phyloP scores from a whole-genome alignment of 805 yeast species.

The Debaryomyces tyrocola region DNA sequence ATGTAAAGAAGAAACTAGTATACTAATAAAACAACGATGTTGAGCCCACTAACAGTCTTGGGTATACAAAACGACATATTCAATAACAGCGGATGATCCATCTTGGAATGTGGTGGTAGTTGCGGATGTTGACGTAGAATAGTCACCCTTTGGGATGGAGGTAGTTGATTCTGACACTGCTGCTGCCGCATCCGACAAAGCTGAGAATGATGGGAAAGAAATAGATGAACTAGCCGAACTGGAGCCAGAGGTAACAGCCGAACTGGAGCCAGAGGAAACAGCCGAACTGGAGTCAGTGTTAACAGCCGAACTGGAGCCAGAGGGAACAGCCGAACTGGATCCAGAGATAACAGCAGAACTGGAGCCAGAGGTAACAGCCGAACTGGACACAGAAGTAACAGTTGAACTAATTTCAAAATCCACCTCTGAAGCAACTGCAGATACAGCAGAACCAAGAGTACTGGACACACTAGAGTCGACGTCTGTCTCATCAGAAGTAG shows the following conservation, averaged over 20 bases:
- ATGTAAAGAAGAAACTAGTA: too few relatives aligned
- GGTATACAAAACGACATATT: conserved; percentile 23
- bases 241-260: not conserved
- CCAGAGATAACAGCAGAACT: too few relatives aligned
- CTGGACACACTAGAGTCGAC: too few relatives aligned
- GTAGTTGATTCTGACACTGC: conserved; percentile 8
- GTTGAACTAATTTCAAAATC: not conserved
- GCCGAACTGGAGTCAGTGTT: not conserved
- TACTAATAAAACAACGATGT: too few relatives aligned
- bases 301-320: not conserved
- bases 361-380: not conserved
- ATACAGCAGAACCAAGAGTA: too few relatives aligned
- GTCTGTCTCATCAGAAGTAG: too few relatives aligned
- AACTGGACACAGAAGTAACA: not conserved
- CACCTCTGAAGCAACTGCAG: too few relatives aligned
- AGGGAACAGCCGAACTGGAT: too few relatives aligned
- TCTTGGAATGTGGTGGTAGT: conserved; percentile 18
- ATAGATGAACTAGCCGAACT: not conserved
- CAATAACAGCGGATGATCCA: conserved; percentile 23
- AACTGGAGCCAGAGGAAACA: conserved; percentile 1
- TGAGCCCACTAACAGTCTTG: conserved; percentile 13
- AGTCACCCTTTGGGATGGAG: conserved; percentile 20
- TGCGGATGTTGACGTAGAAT: conserved; percentile 19
- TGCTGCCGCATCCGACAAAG: not conserved
- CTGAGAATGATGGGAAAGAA: not conserved